These are phyloP conservation scores for Acanthamoeba royreba DNA, from an alignment of 208 protist genomes.

Conservation along the genomic window DNA sequence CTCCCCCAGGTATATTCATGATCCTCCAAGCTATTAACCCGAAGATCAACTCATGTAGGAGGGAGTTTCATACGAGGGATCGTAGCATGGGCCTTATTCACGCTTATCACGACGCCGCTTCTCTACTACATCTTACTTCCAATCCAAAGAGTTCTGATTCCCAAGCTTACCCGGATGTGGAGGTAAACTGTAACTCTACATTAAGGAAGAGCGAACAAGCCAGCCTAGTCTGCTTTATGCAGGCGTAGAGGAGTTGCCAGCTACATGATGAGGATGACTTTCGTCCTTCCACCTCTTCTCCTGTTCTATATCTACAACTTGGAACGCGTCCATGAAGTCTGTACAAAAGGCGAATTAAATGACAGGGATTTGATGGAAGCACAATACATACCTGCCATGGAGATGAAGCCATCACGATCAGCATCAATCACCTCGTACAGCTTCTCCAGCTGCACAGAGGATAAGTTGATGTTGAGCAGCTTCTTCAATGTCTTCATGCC, in stretches of 20 bases:
- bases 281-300: not conserved
- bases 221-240: not conserved
- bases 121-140: not conserved
- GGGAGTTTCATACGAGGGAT: not conserved
- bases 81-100: slow-evolving; percentile 15
- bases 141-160: not conserved
- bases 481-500: slow-evolving; percentile 11
- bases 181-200: not conserved
- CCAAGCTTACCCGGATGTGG: not conserved
- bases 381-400: not conserved
- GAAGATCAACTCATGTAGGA: not conserved
- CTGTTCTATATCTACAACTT: not conserved
- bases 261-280: no score
- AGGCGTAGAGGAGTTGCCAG: not conserved
- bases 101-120: not conserved
- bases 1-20: not conserved
- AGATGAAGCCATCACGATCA: not conserved
- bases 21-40: not conserved
- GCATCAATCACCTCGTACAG: slow-evolving; percentile 1
- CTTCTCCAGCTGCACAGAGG: not conserved
- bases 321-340: slow-evolving; percentile 7
- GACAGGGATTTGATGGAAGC: not conserved
- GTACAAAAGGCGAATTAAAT: not conserved
- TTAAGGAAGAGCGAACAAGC: not conserved
- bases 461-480: not conserved